These are phyloP conservation scores for Thamnidium elegans DNA, from an alignment of 192 early-diverging fungal species.

Conservation along the genomic window DNA sequence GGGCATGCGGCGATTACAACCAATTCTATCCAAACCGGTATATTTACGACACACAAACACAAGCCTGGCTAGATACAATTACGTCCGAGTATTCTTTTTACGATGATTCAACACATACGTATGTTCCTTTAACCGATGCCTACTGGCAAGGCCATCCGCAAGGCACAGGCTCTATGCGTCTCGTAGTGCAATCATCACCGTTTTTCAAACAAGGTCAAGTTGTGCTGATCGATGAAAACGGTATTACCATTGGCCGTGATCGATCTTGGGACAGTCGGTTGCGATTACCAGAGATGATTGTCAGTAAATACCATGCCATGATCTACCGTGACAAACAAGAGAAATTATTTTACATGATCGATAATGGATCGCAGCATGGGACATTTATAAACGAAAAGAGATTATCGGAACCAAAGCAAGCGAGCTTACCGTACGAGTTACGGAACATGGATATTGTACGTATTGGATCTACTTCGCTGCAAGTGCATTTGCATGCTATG, in stretches of 20 bases:
- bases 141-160: slow-evolving; percentile 32
- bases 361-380: slow-evolving; percentile 73
- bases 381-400: slow-evolving; percentile 68
- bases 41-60: slow-evolving; percentile 42
- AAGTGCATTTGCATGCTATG: slow-evolving; percentile 60
- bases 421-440: slow-evolving; percentile 56
- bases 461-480: slow-evolving; percentile 57
- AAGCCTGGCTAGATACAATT: slow-evolving; percentile 53
- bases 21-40: slow-evolving; percentile 27
- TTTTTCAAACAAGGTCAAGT: slow-evolving; percentile 41
- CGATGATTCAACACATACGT: slow-evolving; percentile 46
- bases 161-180: slow-evolving; percentile 44
- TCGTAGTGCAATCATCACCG: slow-evolving; percentile 59
- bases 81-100: slow-evolving; percentile 51
- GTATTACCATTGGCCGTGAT: slow-evolving; percentile 63
- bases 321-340: slow-evolving; percentile 39
- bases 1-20: too few species aligned
- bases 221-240: slow-evolving; percentile 52
- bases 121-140: slow-evolving; percentile 41
- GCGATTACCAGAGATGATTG: slow-evolving; percentile 61
- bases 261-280: slow-evolving; percentile 46
- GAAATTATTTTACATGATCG: slow-evolving; percentile 41
- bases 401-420: slow-evolving; percentile 59
- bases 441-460: slow-evolving; percentile 54
- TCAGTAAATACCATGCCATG: slow-evolving; percentile 62